Evolutionary conservation across 306 rosid genomes (phyloP).

Genomic region (Heteromeles arbutifolia): DNA sequence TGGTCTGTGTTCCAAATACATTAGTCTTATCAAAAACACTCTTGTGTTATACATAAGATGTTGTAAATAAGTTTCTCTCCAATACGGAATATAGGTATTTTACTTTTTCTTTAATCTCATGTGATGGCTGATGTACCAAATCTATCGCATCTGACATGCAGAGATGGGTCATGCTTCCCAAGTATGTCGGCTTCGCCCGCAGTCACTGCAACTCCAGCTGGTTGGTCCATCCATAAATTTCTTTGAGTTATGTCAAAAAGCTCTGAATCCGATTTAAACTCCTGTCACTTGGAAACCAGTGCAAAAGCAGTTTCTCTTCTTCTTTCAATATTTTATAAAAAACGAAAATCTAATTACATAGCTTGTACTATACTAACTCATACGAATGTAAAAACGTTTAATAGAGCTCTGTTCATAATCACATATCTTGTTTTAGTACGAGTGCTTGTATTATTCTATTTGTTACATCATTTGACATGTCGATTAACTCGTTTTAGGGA

Average conservation of each 20-base stretch:
- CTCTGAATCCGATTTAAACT: neutral
- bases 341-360: too few relatives aligned
- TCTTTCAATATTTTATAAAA: too few relatives aligned
- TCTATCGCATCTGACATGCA: neutral
- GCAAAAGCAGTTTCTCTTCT: neutral
- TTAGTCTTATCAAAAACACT: too few relatives aligned
- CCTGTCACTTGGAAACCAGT: neutral
- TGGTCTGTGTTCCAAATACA: too few relatives aligned
- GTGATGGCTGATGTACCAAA: neutral
- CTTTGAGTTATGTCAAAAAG: neutral
- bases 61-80: neutral
- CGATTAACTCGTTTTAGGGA: too few relatives aligned
- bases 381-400: too few relatives aligned
- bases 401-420: too few relatives aligned
- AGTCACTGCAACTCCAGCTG: neutral
- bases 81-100: too few relatives aligned
- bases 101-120: neutral
- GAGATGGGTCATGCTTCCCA: neutral
- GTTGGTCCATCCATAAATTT: neutral
- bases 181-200: neutral
- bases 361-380: too few relatives aligned
- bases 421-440: too few relatives aligned
- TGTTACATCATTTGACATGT: neutral
- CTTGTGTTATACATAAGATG: too few relatives aligned
- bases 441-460: too few relatives aligned